Base-by-base conservation (phyloP, 768 basidiomycete species). In the Termitomyces sp. region DNA sequence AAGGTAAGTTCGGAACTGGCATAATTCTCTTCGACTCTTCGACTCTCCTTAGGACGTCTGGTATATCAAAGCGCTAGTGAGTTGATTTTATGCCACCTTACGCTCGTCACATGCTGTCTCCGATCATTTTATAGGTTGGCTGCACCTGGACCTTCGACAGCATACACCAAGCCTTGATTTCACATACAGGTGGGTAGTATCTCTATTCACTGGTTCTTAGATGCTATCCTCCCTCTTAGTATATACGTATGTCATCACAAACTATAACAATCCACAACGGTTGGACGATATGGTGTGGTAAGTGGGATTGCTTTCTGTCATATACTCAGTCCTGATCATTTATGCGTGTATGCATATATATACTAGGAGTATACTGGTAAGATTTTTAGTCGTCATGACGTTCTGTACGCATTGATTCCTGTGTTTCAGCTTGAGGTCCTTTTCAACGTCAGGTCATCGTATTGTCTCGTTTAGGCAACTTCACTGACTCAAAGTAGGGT, bases 181-280 rank as follows among this genome's bases (percentile, higher is more conserved):
- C 80, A 4, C 82, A 85, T 61, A 75, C 76, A 6, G 72, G 83
- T 73, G 46, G 61, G 73, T 14, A 35, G 11, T 31, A 48, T 45
- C 8, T 3, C n/a, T 30, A 17, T 23, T 45, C 9, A 21, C 8
- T 17, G 33, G 15, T 31, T 54, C 49, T 38, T 41, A 31, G 33
- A 30, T 35, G 7, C 35, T 17, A 55, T 17, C n/a, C 3, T 40
- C 5, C 48, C 7, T n/a, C 30, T 5, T 60, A 84, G 82, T 81
- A 12, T 83, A 83, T 54, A 70, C 74, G 60, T 83, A 82, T 61
- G 69, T 81, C 47, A 72, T 83, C 47, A 77, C 76, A 11, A 79
- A 81, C 62, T 83, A 75, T 67, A 73, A 71, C 61, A 78, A 78
- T 50, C 73, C 78, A 2, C 62, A 54, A 5, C 63, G 63, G 30